Percentiles rank a stretch among this genome's conserved stretches.
Evolutionary conservation across 2,329 filamentous ascomycete genomes (phyloP).

Genomic region (Orbilia oligospora): DNA sequence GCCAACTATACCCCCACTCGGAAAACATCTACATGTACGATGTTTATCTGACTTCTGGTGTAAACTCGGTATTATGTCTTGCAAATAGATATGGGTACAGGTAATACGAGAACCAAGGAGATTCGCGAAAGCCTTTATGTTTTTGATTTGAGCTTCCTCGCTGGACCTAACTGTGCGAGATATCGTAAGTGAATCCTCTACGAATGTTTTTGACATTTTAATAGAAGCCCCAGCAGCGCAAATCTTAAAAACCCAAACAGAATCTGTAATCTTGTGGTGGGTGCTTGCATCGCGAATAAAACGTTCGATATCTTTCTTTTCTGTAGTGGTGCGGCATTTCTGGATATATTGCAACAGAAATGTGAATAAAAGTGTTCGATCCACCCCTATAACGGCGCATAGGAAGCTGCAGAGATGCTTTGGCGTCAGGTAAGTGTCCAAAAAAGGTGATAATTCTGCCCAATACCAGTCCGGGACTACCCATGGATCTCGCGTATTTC

Average conservation of each 20-base stretch:
- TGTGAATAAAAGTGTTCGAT: background rate
- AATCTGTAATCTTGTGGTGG: no score
- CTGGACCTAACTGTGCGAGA: background rate
- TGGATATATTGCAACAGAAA: slow-evolving; percentile 11
- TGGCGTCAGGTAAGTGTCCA: slow-evolving; percentile 7
- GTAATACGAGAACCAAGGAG: background rate
- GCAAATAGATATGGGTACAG: background rate
- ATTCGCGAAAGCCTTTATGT: background rate
- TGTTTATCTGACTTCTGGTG: background rate
- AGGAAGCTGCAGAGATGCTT: slow-evolving; percentile 15
- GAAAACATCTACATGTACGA: background rate
- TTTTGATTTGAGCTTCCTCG: background rate
- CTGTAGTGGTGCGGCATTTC: background rate
- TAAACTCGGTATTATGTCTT: background rate
- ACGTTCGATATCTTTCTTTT: background rate
- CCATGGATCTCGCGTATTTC: background rate
- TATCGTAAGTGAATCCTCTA: slow-evolving; percentile 11
- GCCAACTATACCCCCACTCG: no score
- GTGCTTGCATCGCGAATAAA: no score
- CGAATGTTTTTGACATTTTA: no score
- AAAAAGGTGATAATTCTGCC: background rate
- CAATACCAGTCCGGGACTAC: background rate
- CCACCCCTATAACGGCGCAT: background rate
- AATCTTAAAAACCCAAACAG: background rate
- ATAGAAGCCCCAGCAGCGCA: background rate